phyloP scores from a whole-genome alignment of 2,329 filamentous ascomycete species.

The Arthrobotrys musiformis region DNA sequence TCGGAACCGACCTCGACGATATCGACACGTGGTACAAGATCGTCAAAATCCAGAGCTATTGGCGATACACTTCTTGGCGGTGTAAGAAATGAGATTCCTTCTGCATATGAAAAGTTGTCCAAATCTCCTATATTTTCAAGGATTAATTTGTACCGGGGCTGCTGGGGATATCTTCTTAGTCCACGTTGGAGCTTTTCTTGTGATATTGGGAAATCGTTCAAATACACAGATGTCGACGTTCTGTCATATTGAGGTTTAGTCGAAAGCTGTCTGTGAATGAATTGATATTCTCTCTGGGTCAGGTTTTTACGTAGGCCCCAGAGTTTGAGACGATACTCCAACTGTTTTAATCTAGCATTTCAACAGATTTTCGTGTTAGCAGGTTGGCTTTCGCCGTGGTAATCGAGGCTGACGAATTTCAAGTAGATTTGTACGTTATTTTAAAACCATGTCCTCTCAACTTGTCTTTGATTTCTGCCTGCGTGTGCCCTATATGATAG shows the following conservation, averaged over 20 bases:
- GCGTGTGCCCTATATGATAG: not conserved
- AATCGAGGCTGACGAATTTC: not conserved
- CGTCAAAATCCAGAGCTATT: not conserved
- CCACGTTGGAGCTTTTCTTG: not conserved
- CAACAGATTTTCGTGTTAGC: not conserved
- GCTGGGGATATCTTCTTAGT: not conserved
- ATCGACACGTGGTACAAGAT: no score
- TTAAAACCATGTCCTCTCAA: not conserved
- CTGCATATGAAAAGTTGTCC: not conserved
- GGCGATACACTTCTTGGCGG: not conserved
- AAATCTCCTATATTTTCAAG: not conserved
- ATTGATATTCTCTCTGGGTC: not conserved
- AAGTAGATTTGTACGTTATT: constrained; percentile 1
- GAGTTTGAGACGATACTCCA: not conserved
- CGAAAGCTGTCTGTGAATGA: not conserved
- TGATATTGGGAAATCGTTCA: constrained; percentile 1
- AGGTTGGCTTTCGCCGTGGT: not conserved
- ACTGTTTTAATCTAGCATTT: not conserved
- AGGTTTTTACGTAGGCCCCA: not conserved
- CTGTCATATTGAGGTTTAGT: not conserved
- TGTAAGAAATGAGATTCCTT: not conserved
- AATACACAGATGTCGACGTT: not conserved
- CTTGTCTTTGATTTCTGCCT: not conserved
- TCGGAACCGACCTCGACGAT: not conserved
- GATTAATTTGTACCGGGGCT: not conserved